Conservation (phyloP, 108 stramenopile genomes). For the Epipyxis sp. region DNA sequence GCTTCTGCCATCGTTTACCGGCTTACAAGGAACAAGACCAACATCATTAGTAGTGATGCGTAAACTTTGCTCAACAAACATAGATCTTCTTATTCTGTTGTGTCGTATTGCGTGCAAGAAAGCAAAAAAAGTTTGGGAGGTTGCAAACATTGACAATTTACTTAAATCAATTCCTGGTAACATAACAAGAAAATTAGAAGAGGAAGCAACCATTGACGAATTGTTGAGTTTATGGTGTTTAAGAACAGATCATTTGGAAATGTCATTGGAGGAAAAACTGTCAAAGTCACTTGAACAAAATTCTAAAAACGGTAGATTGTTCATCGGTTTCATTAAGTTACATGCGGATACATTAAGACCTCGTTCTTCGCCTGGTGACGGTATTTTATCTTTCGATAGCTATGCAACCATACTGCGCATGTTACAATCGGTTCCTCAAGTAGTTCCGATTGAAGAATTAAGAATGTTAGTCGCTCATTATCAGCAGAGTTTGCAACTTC, state of each 20-base stretch:
- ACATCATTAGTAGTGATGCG: neutral
- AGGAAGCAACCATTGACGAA: conserved; percentile 3
- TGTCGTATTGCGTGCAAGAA: neutral
- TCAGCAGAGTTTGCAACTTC: neutral
- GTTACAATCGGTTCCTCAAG: conserved; percentile 1
- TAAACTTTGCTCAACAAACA: neutral
- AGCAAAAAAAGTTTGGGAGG: conserved; percentile 3
- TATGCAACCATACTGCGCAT: neutral
- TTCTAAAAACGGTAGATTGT: neutral
- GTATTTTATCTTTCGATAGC: conserved; percentile 10
- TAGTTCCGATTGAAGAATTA: conserved; percentile 14
- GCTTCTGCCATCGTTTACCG: conserved; percentile 13
- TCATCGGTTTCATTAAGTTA: neutral
- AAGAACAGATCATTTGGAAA: neutral
- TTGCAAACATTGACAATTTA: neutral
- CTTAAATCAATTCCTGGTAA: neutral
- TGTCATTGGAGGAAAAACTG: conserved; percentile 29
- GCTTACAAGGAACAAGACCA: neutral
- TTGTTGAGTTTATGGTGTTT: conserved; percentile 28
- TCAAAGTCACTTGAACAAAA: neutral
- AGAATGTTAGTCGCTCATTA: neutral
- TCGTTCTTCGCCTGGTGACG: neutral
- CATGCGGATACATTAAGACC: conserved; percentile 23
- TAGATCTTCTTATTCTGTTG: conserved; percentile 19
- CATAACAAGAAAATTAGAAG: neutral